phyloP scores from a whole-genome alignment of 371 early-diverging fungal species.

The Mortierella sp. region DNA sequence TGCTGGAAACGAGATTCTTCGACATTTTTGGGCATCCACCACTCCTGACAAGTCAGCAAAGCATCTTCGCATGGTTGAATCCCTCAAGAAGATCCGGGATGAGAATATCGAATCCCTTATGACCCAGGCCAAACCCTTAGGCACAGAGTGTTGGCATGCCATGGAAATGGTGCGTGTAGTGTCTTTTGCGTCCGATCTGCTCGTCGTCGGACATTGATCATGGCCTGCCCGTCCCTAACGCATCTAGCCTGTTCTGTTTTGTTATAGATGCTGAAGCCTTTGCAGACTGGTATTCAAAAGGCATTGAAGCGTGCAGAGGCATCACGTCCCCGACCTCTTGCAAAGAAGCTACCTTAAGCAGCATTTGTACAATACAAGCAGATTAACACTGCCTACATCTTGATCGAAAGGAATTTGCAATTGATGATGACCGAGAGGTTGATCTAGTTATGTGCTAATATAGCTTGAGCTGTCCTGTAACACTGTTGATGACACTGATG shows the following conservation, averaged over 20 bases:
- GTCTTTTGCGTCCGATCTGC: background rate
- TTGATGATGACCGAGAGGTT: too few relatives aligned
- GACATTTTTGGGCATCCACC: constrained; percentile 72
- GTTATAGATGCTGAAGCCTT: constrained; percentile 61
- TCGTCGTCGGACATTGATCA: too few relatives aligned
- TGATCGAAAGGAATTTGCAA: too few relatives aligned
- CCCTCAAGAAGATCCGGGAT: constrained; percentile 60
- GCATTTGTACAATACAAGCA: background rate
- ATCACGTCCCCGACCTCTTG: constrained; percentile 15
- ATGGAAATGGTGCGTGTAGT: constrained; percentile 34
- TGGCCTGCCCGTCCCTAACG: too few relatives aligned
- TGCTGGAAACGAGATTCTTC: constrained; percentile 70
- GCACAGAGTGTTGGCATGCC: constrained; percentile 20
- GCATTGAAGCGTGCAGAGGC: constrained; percentile 56
- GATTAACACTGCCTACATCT: too few relatives aligned
- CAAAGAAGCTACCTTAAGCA: constrained; percentile 11
- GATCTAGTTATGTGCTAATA: too few relatives aligned
- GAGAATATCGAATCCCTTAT: constrained; percentile 60
- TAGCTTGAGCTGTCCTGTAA: constrained; percentile 89
- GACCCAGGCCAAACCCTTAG: constrained; percentile 30
- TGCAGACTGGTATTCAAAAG: constrained; percentile 58
- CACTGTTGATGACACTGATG: constrained; percentile 76
- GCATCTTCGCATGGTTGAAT: constrained; percentile 64
- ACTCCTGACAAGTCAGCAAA: constrained; percentile 63
- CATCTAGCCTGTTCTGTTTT: background rate